Evolutionary conservation across 164 flowering plant genomes (phyloP).

Genomic region (Vitis labrusca): DNA sequence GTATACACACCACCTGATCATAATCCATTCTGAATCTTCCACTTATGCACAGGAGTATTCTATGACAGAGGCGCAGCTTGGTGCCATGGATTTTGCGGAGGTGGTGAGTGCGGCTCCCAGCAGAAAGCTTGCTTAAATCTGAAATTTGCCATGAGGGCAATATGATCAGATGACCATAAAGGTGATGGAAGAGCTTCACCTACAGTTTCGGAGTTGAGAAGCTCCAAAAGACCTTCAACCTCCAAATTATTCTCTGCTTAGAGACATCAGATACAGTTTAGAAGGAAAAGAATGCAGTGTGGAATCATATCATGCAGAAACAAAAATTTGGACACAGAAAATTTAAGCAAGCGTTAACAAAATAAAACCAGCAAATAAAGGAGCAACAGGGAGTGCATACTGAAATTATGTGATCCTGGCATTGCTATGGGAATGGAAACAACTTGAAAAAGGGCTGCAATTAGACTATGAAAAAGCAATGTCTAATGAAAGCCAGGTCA

Average conservation of each 20-base stretch:
- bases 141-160: conserved; percentile 48
- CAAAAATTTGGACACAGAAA: not conserved
- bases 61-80: not conserved
- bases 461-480: too few species aligned
- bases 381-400: too few species aligned
- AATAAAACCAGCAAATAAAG: not conserved
- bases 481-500: too few species aligned
- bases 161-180: conserved; percentile 50
- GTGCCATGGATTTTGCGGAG: not conserved
- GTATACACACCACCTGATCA: not conserved
- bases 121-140: conserved; percentile 8
- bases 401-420: too few species aligned
- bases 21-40: not conserved
- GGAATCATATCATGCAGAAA: not conserved
- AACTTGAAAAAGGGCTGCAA: too few species aligned
- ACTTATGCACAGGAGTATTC: not conserved
- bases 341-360: not conserved
- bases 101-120: not conserved
- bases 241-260: conserved; percentile 27
- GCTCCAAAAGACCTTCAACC: conserved; percentile 43
- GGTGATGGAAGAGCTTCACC: conserved; percentile 41
- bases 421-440: too few species aligned
- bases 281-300: not conserved
- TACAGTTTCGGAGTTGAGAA: conserved; percentile 15
- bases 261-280: not conserved